Evolutionary conservation across 2,329 filamentous ascomycete species (phyloP).

Genomic region (Aspergillus brasiliensis): DNA sequence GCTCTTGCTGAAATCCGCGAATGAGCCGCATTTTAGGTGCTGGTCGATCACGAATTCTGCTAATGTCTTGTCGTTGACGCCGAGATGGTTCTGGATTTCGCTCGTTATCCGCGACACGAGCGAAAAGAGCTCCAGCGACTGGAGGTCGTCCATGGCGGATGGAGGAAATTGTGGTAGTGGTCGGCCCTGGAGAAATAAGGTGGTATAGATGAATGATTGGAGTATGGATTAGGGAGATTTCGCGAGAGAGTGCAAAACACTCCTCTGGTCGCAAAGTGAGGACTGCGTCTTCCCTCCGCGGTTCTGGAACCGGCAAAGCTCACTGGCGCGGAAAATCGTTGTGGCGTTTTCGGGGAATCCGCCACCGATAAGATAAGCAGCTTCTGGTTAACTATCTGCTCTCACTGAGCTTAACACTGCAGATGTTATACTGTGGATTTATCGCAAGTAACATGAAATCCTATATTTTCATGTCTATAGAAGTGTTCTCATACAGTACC

Average conservation of each 20-base stretch:
- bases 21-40: slow-evolving; percentile 71
- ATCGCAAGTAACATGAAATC: no score
- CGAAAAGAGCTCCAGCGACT: slow-evolving; percentile 87
- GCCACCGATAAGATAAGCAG: slow-evolving; percentile 39
- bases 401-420: neutral
- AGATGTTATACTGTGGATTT: no score
- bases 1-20: slow-evolving; percentile 73
- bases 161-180: slow-evolving; percentile 9
- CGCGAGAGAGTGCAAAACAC: slow-evolving; percentile 26
- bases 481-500: no score
- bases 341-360: slow-evolving; percentile 25
- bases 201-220: neutral
- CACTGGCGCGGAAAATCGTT: slow-evolving; percentile 40
- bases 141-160: slow-evolving; percentile 77
- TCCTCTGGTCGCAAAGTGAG: slow-evolving; percentile 18
- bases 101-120: slow-evolving; percentile 93
- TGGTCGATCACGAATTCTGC: slow-evolving; percentile 96
- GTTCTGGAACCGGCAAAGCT: slow-evolving; percentile 13
- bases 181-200: neutral
- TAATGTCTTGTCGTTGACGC: slow-evolving; percentile 88
- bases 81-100: slow-evolving; percentile 91
- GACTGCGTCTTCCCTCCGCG: slow-evolving; percentile 3
- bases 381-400: neutral
- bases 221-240: neutral
- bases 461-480: no score